These are phyloP conservation scores for Daldinia concentrica DNA, from an alignment of 495 filamentous ascomycete genomes.

Conservation along the genomic window DNA sequence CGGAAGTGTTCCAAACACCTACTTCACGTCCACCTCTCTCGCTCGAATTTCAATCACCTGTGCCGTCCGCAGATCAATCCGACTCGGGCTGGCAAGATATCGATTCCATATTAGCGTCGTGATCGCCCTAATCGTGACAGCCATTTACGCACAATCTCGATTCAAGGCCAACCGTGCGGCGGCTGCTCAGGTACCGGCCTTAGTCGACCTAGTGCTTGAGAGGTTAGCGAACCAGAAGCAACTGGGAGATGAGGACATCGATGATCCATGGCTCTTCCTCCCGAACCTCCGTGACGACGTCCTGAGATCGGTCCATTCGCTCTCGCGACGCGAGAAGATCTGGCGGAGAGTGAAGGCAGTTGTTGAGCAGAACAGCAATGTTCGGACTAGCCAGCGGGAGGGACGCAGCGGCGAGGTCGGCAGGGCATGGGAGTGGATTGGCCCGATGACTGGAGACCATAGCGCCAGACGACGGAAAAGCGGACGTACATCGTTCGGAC, in stretches of 20 bases:
- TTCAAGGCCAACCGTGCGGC: slow-evolving; percentile 67
- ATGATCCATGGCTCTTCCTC: slow-evolving; percentile 82
- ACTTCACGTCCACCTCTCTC: slow-evolving; percentile 78
- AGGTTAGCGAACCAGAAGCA: slow-evolving; percentile 83
- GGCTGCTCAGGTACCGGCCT: slow-evolving; percentile 73
- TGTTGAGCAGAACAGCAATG: slow-evolving; percentile 93
- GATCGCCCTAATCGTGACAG: slow-evolving; percentile 57
- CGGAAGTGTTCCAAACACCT: slow-evolving; percentile 62
- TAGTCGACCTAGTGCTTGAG: slow-evolving; percentile 84
- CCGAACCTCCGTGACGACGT: slow-evolving; percentile 93
- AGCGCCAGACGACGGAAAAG: slow-evolving; percentile 61
- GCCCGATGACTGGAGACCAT: slow-evolving; percentile 61
- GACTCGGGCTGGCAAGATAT: slow-evolving; percentile 93
- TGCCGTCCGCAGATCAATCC: slow-evolving; percentile 85
- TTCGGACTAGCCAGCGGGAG: slow-evolving; percentile 85
- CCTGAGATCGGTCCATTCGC: slow-evolving; percentile 79
- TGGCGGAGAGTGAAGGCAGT: slow-evolving; percentile 84
- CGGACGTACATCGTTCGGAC: slow-evolving; percentile 58
- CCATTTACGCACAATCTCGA: slow-evolving; percentile 66
- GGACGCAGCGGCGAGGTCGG: slow-evolving; percentile 84
- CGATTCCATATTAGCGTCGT: slow-evolving; percentile 87
- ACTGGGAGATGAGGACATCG: slow-evolving; percentile 71
- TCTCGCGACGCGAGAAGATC: slow-evolving; percentile 74
- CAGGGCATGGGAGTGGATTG: slow-evolving; percentile 97
- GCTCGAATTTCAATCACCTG: slow-evolving; percentile 87